These are phyloP conservation scores for Flaveria trinervia DNA, from an alignment of 129 eudicot species.

Conservation along the genomic window DNA sequence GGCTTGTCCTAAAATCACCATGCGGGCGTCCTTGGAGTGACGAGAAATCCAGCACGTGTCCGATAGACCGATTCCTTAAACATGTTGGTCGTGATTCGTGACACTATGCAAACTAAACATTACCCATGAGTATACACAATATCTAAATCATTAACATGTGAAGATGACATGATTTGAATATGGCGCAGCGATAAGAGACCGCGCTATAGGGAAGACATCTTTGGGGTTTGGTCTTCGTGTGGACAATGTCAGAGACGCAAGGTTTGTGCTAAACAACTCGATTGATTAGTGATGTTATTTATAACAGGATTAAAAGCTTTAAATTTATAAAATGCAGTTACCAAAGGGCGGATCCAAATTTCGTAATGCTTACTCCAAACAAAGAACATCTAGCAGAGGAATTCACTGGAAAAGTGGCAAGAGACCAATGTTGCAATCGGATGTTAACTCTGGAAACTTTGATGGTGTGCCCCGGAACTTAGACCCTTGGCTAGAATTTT, in stretches of 20 bases:
- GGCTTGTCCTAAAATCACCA: neutral
- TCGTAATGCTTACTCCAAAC: conserved; percentile 77
- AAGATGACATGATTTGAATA: neutral
- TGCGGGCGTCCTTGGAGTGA: neutral
- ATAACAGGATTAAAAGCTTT: neutral
- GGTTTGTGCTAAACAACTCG: conserved; percentile 40
- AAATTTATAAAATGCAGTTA: conserved; percentile 50
- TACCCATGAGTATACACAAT: neutral
- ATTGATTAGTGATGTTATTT: too few relatives aligned
- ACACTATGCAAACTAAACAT: neutral
- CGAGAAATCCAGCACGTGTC: neutral
- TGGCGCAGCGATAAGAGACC: conserved; percentile 73
- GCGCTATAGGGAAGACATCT: conserved; percentile 53
- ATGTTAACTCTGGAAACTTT: conserved; percentile 73
- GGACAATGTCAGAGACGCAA: conserved; percentile 82
- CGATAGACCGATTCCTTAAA: too few relatives aligned
- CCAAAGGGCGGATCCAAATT: conserved; percentile 84
- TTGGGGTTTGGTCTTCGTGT: conserved; percentile 78
- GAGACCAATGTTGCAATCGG: conserved; percentile 67
- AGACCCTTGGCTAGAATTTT: conserved; percentile 72
- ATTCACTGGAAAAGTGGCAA: conserved; percentile 71
- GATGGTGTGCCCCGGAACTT: conserved; percentile 78
- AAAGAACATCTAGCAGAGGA: conserved; percentile 81
- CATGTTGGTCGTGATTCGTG: neutral
- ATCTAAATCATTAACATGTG: neutral